Evolutionary conservation across 768 basidiomycete genomes (phyloP).

Genomic region (Lentinula guzmanii): DNA sequence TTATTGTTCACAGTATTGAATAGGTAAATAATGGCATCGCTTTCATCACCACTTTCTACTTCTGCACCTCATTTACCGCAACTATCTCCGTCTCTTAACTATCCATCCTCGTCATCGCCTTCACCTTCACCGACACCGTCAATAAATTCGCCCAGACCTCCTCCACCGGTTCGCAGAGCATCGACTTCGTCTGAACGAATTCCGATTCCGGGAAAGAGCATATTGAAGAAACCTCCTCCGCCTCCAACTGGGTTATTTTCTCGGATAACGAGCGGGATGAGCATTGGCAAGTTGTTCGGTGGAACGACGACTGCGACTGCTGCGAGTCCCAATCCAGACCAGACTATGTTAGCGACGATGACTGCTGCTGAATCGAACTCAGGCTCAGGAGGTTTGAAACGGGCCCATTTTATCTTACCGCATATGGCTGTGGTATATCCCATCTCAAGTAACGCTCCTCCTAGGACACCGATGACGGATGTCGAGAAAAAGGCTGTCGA

Average conservation of each 20-base stretch:
- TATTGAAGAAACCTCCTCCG: conserved; percentile 72
- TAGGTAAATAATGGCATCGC: no score
- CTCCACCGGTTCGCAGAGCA: background rate
- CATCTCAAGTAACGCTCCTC: conserved; percentile 79
- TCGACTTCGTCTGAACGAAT: conserved; percentile 69
- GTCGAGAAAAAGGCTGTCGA: conserved; percentile 82
- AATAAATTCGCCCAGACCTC: background rate
- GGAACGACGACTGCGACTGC: background rate
- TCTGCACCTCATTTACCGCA: background rate
- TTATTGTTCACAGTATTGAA: no score
- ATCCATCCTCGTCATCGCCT: background rate
- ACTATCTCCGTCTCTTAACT: background rate
- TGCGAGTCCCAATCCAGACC: background rate
- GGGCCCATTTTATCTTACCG: conserved; percentile 89
- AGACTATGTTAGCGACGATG: conserved; percentile 9
- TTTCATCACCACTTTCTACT: background rate
- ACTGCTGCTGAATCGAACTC: conserved; percentile 53
- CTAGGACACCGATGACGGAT: conserved; percentile 69
- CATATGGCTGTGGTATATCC: conserved; percentile 86
- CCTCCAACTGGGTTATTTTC: conserved; percentile 65
- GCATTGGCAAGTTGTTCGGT: background rate
- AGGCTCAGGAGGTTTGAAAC: conserved; percentile 29
- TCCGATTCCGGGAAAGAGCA: conserved; percentile 73
- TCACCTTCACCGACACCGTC: background rate
- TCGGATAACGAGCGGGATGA: conserved; percentile 41